These are phyloP conservation scores for Calocybe cyanea DNA, from an alignment of 768 basidiomycete genomes.

Conservation along the genomic window DNA sequence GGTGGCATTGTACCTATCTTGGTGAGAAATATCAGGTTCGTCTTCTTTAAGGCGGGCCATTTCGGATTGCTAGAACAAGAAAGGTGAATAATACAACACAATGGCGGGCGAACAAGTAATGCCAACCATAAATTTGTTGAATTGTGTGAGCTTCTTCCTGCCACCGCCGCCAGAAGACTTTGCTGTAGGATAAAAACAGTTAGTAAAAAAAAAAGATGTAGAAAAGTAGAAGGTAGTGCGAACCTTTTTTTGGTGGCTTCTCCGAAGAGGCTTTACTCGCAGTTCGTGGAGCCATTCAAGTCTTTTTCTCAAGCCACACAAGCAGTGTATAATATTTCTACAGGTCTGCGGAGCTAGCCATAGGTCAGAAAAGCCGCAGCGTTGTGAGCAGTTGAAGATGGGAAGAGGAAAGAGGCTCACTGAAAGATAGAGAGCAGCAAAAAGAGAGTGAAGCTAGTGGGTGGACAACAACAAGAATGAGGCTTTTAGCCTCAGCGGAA, in stretches of 20 bases:
- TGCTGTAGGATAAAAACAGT: conserved; percentile 27
- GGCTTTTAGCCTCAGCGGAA: conserved; percentile 43
- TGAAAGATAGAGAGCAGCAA: conserved; percentile 5
- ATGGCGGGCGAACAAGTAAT: not conserved
- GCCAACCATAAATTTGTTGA: conserved; percentile 70
- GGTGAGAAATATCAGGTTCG: conserved; percentile 68
- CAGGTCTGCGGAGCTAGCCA: too few relatives aligned
- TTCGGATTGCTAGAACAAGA: conserved; percentile 56
- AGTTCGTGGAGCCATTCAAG: conserved; percentile 37
- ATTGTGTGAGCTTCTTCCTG: conserved; percentile 65
- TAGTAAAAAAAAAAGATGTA: conserved; percentile 17
- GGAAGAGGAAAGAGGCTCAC: conserved; percentile 5
- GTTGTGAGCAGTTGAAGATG: too few relatives aligned
- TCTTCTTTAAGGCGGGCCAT: conserved; percentile 76
- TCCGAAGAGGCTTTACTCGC: conserved; percentile 37
- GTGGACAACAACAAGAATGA: conserved; percentile 37
- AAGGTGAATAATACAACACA: conserved; percentile 1
- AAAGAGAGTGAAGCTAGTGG: conserved; percentile 12
- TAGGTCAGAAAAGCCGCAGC: too few relatives aligned
- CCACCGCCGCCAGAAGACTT: conserved; percentile 45
- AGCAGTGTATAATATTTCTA: not conserved
- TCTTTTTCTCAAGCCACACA: not conserved
- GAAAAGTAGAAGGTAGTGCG: conserved; percentile 19
- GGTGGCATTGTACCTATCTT: conserved; percentile 55
- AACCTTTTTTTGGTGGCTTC: conserved; percentile 57